Evolutionary conservation across 257 asterid genomes (phyloP).

Genomic region (Ilex asprella): DNA sequence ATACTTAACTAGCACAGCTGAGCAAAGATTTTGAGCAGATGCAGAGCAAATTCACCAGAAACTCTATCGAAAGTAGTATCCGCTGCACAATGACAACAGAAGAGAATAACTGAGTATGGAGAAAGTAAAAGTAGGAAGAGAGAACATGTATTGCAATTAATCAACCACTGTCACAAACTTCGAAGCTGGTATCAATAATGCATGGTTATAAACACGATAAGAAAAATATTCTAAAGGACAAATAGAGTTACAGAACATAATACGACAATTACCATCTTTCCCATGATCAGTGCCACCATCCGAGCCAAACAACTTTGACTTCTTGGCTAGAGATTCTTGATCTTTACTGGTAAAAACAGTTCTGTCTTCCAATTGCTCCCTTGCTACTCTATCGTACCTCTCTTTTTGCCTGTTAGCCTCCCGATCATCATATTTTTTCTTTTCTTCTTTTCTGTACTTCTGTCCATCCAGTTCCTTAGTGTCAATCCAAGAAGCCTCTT

Average conservation of each 20-base stretch:
- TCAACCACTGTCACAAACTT: constrained; percentile 12
- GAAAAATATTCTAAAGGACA: neutral
- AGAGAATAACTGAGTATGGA: no score
- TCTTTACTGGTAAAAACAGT: constrained; percentile 24
- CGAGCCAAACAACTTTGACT: constrained; percentile 39
- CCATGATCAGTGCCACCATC: constrained; percentile 25
- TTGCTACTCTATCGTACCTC: constrained; percentile 21
- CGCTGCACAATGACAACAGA: no score
- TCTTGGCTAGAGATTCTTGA: constrained; percentile 48
- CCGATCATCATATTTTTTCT: constrained; percentile 33
- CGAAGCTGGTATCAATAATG: constrained; percentile 2
- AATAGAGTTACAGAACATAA: neutral
- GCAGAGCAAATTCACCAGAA: no score
- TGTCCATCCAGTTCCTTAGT: constrained; percentile 31
- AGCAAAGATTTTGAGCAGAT: no score
- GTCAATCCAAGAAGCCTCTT: constrained; percentile 42
- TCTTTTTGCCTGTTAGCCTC: constrained; percentile 26
- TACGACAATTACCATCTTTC: constrained; percentile 32
- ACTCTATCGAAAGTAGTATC: no score
- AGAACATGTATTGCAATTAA: constrained; percentile 4
- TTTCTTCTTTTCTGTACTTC: constrained; percentile 35
- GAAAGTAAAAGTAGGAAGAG: no score
- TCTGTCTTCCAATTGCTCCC: constrained; percentile 32
- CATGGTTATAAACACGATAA: constrained; percentile 1
- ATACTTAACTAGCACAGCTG: no score